These are phyloP conservation scores for Eruca vesicaria DNA, from an alignment of 441 rosid species.

Conservation along the genomic window DNA sequence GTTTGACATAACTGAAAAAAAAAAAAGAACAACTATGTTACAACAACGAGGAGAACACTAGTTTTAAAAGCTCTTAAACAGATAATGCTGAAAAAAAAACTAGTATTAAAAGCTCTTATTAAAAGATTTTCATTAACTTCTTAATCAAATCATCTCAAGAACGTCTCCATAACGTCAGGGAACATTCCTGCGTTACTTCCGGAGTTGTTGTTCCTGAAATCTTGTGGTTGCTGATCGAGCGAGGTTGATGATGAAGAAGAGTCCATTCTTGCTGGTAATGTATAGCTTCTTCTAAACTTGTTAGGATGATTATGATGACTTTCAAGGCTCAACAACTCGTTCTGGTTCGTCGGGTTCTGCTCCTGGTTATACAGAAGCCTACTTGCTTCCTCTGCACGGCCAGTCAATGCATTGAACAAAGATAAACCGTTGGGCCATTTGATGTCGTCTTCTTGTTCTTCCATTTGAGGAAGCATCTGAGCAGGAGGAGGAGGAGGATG, in stretches of 20 bases:
- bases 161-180: conserved; percentile 73
- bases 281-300: conserved; percentile 83
- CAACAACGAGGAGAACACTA: neutral
- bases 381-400: conserved; percentile 55
- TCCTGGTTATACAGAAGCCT: conserved; percentile 70
- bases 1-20: too few species aligned
- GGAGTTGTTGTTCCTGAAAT: conserved; percentile 51
- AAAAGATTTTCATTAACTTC: neutral
- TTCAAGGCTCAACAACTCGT: conserved; percentile 78
- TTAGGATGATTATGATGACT: conserved; percentile 33
- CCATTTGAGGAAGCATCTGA: conserved; percentile 73
- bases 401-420: conserved; percentile 73
- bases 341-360: conserved; percentile 44
- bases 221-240: conserved; percentile 47
- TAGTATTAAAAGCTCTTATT: too few species aligned
- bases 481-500: conserved; percentile 52
- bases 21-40: conserved; percentile 15
- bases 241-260: conserved; percentile 75
- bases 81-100: neutral
- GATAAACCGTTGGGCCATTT: conserved; percentile 90
- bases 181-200: conserved; percentile 52
- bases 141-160: conserved; percentile 56
- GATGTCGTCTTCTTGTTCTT: conserved; percentile 72
- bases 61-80: neutral
- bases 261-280: conserved; percentile 77